A percentile compares a stretch with the other conserved stretches of the same genome.
phyloP scores from a whole-genome alignment of 345 rosid genomes.

The Citrus hindsii region DNA sequence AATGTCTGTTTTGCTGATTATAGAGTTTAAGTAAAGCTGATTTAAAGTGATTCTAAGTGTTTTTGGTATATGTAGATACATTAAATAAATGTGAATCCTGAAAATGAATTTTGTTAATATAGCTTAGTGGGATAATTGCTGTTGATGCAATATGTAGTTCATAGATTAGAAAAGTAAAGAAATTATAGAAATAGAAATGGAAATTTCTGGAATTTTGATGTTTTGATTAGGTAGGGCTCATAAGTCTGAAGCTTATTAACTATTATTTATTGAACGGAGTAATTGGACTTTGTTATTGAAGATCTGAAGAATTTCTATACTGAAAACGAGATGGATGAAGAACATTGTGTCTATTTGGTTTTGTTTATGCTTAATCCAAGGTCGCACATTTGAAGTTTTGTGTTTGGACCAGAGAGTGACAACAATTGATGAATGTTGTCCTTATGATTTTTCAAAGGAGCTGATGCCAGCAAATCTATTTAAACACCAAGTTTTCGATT shows the following conservation, averaged over 20 bases:
- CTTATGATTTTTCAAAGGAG: background rate
- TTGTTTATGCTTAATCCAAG: background rate
- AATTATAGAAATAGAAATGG: background rate
- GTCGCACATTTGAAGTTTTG: background rate
- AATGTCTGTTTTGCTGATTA: background rate
- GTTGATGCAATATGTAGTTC: background rate
- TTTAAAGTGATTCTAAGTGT: background rate
- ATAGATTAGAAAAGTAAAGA: background rate
- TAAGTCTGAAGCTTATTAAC: background rate
- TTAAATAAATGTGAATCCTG: background rate
- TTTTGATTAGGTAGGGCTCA: background rate
- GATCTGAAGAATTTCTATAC: background rate
- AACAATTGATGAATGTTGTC: background rate
- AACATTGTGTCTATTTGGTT: background rate
- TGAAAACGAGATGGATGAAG: background rate
- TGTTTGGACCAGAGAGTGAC: too few species aligned
- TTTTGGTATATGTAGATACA: background rate
- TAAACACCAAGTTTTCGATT: background rate
- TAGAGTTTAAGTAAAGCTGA: background rate
- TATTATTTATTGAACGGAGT: background rate
- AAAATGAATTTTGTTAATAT: background rate
- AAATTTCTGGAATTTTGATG: background rate
- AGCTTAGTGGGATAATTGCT: background rate
- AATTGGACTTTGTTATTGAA: background rate
- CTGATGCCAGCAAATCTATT: background rate